Conservation (phyloP, 192 early-diverging fungal species). For the Backusella circina region DNA sequence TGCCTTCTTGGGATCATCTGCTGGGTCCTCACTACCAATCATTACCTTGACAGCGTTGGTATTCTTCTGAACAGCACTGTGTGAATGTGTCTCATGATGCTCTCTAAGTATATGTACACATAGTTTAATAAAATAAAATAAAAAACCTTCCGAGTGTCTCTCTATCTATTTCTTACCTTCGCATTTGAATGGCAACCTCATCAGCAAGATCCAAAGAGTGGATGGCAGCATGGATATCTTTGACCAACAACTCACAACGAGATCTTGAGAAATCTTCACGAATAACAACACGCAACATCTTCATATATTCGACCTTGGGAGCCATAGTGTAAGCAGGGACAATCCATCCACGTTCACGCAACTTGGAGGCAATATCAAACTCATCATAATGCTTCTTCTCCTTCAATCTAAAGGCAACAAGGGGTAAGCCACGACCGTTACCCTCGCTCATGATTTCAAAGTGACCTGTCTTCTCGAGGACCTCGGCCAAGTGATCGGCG, state of each 20-base stretch:
- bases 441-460: slow-evolving; percentile 54
- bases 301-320: slow-evolving; percentile 38
- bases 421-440: slow-evolving; percentile 49
- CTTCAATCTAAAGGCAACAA: slow-evolving; percentile 63
- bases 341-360: slow-evolving; percentile 71
- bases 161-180: slow-evolving; percentile 12
- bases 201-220: slow-evolving; percentile 20
- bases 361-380: slow-evolving; percentile 53
- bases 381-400: slow-evolving; percentile 31
- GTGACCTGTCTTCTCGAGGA: slow-evolving; percentile 50
- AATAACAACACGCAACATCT: slow-evolving; percentile 66
- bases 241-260: slow-evolving; percentile 27
- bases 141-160: neutral
- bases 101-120: neutral
- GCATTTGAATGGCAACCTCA: neutral
- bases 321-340: slow-evolving; percentile 67
- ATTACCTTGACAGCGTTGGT: neutral
- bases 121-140: neutral
- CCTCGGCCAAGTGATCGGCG: slow-evolving; percentile 51
- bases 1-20: neutral
- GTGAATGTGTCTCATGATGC: neutral
- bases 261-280: slow-evolving; percentile 41
- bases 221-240: slow-evolving; percentile 20
- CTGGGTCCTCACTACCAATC: neutral
- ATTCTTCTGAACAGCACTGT: slow-evolving; percentile 8